Base-by-base conservation (phyloP, 768 basidiomycete genomes). In the Leccinum fibrillosum region DNA sequence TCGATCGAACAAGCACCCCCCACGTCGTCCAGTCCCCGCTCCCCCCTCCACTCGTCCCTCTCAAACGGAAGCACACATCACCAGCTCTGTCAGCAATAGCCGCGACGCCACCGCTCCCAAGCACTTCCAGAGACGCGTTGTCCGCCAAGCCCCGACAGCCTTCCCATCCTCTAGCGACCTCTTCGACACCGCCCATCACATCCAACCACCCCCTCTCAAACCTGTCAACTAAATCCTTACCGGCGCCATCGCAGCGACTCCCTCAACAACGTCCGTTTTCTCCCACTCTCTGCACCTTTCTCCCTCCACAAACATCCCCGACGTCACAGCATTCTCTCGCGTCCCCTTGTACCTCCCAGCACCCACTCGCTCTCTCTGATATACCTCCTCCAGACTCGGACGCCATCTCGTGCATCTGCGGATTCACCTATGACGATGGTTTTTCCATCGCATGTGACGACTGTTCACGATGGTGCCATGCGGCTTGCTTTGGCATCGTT, bases 391-490 rank as follows among this genome's bases (percentile, higher is more conserved):
- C 73, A 28, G 73, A 66, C 60, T 72, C 78, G 11, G 83, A 86
- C 49, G 75, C 76, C 51, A 84, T 87, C 54, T 76, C 78, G 49
- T 94, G 92, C 69, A 88, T 92, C 58, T 94, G 92, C 71, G 85
- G 84, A 6, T 82, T 82, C 59, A 74, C 78, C 49, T 79, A 84
- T 66, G 92, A 92, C 72, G 91, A 92, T 69, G 92, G 92, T 21
- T 90, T 88, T 70, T 88, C 86, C 10, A 90, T 94, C 61, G 89
- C 88, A 10, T 95, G 93, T 74, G 93, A 94, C 70, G 69, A 76
- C 51, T 95, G 93, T 68, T 81, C 80, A 21, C 81, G 87, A 39
- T 94, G 93, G 92, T 88, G 87, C 64, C 93, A 95, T 74, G 86
- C 83, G 7, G 85, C 83, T 8, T 94, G 94, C 73, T 89, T 89